These are phyloP conservation scores for Saccharomyces pastorianus DNA, from an alignment of 1,139 yeast species.

Conservation along the genomic window DNA sequence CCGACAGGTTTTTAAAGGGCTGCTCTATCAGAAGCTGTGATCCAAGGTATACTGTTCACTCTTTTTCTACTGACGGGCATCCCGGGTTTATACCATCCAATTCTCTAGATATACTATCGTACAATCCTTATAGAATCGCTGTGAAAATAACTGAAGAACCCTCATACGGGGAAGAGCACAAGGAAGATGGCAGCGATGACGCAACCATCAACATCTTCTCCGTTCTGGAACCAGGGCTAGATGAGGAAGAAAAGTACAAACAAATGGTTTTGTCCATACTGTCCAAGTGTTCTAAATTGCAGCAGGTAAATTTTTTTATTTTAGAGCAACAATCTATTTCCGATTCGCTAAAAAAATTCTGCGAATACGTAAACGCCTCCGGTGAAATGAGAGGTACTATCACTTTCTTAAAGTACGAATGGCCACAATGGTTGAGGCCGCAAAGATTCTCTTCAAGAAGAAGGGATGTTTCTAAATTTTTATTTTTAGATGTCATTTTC, in stretches of 20 bases:
- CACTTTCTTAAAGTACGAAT: constrained; percentile 70
- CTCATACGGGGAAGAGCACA: background rate
- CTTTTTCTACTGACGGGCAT: constrained; percentile 20
- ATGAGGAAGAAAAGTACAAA: constrained; percentile 63
- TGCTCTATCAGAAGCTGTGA: constrained; percentile 20
- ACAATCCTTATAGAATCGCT: constrained; percentile 8
- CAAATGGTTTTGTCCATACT: constrained; percentile 76
- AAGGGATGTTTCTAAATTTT: constrained; percentile 81
- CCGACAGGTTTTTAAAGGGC: constrained; percentile 8
- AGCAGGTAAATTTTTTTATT: constrained; percentile 75
- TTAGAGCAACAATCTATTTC: constrained; percentile 66
- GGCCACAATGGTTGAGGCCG: constrained; percentile 85
- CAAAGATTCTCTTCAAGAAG: constrained; percentile 73
- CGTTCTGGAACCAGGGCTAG: constrained; percentile 62
- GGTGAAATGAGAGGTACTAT: constrained; percentile 35
- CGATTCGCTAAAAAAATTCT: constrained; percentile 50
- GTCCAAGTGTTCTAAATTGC: constrained; percentile 43
- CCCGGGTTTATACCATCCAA: constrained; percentile 20
- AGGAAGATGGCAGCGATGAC: constrained; percentile 20
- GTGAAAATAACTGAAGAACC: background rate
- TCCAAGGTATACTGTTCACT: constrained; percentile 16
- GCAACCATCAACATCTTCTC: constrained; percentile 77
- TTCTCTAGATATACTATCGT: constrained; percentile 9
- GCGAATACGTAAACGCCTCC: constrained; percentile 49
- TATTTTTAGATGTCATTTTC: constrained; percentile 79